Conservation (phyloP, 805 yeast species). For the Nakazawaea populi region DNA sequence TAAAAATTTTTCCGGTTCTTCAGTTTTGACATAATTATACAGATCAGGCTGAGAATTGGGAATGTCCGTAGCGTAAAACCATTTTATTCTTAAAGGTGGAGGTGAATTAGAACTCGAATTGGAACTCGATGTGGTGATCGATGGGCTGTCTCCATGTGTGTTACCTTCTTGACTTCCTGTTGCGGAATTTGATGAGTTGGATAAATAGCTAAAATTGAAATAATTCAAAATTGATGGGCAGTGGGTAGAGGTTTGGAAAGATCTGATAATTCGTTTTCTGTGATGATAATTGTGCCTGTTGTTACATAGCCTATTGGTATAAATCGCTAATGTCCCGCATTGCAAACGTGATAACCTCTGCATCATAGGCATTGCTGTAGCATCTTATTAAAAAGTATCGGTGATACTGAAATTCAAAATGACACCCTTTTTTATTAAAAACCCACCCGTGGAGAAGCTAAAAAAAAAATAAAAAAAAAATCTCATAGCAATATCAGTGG, state of each 20-base stretch:
- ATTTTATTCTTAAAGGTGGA: slow-evolving; percentile 25
- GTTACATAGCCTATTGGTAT: not conserved
- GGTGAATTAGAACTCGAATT: not conserved
- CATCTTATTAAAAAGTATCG: too few species aligned
- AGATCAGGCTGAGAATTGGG: slow-evolving; percentile 66
- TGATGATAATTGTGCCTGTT: not conserved
- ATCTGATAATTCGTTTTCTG: not conserved
- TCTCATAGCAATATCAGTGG: too few species aligned
- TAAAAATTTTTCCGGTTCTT: slow-evolving; percentile 52
- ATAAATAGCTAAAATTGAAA: not conserved
- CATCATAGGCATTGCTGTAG: not conserved
- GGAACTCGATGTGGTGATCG: not conserved
- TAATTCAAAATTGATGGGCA: not conserved
- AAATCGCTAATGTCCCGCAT: not conserved
- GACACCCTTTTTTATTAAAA: too few species aligned
- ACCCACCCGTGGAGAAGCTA: too few species aligned
- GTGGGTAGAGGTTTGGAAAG: not conserved
- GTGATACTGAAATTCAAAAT: too few species aligned
- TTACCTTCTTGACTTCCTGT: not conserved
- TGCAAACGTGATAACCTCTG: slow-evolving; percentile 1
- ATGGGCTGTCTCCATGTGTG: not conserved
- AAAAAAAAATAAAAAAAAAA: too few species aligned
- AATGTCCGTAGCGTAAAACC: slow-evolving; percentile 84
- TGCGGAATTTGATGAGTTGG: not conserved
- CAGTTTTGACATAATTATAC: slow-evolving; percentile 43